Base-by-base conservation (phyloP, 1,284 basidiomycete species). In the Sphaerobolus stellatus region DNA sequence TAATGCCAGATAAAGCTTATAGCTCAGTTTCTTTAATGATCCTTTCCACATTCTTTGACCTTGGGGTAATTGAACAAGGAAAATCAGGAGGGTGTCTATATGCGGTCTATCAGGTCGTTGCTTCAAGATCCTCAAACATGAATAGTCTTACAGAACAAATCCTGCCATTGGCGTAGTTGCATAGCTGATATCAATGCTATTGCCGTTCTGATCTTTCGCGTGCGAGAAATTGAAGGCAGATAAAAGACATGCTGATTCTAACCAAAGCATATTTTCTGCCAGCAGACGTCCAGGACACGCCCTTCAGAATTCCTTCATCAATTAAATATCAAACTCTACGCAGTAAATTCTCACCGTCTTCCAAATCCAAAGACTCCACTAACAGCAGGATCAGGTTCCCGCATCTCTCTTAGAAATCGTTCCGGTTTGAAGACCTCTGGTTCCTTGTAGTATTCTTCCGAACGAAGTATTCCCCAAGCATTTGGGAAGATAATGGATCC, bases 381-480 rank as follows among this genome's bases (percentile, higher is more conserved):
- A 27, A 22, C 11, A 27, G 41, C 41, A 38, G 83, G 82, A 66
- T 85, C 81, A 18, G 61, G 64, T 59, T 59, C 59, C 14, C 5
- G 7, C n/a, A 43, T 14, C 41, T 43, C 41, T 18, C 41, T 43
- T 27, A 50, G 38, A 27, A 50, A 50, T 8, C 49, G 49, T 18
- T 50, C 34, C 2, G 49, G 49, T 20, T 24, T 50, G 27, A 50
- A 50, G 5, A 28, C 5, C 7, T 50, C 30, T 8, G 49, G 49
- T 18, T 41, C 22, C 18, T 50, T n/a, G 18, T 27, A 48, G 8
- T 24, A 20, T 22, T 38, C 22, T 4, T 18, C 28, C n/a, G 14
- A 22, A 28, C 16, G 22, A 24, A 28, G 9, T 16, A 38, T 36
- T n/a, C 20, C 31, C 53, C 49, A 56, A 4, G 52, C 13, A 49